Evolutionary conservation across 2,329 filamentous ascomycete species (phyloP).

Genomic region (Diaporthe vaccinii): DNA sequence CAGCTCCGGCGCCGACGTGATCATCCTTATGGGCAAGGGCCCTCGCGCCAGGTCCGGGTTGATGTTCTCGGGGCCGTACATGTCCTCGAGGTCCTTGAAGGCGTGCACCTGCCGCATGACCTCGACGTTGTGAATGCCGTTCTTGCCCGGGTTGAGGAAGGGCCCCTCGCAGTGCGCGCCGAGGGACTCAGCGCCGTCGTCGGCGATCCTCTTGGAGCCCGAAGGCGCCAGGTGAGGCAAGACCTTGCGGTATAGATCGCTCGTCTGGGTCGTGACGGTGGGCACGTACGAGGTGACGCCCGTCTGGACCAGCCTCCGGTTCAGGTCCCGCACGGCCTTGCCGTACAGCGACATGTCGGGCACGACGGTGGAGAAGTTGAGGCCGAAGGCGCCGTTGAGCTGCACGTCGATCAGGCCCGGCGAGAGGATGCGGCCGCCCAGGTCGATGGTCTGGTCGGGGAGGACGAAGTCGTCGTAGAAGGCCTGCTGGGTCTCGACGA

Average conservation of each 20-base stretch:
- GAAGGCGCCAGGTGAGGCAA: slow-evolving; percentile 84
- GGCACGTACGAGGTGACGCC: slow-evolving; percentile 89
- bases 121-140: slow-evolving; percentile 85
- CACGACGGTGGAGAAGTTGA: slow-evolving; percentile 86
- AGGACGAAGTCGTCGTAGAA: slow-evolving; percentile 78
- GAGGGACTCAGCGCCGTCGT: slow-evolving; percentile 85
- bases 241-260: slow-evolving; percentile 85
- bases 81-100: slow-evolving; percentile 75
- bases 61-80: slow-evolving; percentile 82
- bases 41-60: slow-evolving; percentile 51
- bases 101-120: slow-evolving; percentile 76
- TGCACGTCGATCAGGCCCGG: slow-evolving; percentile 93
- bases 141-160: slow-evolving; percentile 85
- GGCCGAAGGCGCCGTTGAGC: slow-evolving; percentile 92
- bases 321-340: slow-evolving; percentile 77
- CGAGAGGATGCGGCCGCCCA: slow-evolving; percentile 85
- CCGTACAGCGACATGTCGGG: slow-evolving; percentile 75
- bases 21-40: slow-evolving; percentile 75
- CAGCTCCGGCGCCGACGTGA: slow-evolving; percentile 88
- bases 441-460: slow-evolving; percentile 82
- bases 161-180: slow-evolving; percentile 94
- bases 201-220: slow-evolving; percentile 68
- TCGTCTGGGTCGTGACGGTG: slow-evolving; percentile 82
- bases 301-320: slow-evolving; percentile 77
- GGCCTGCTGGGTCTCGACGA: slow-evolving; percentile 77